Evolutionary conservation across 2,329 filamentous ascomycete genomes (phyloP).

Genomic region (Coleophoma eucalyptorum): DNA sequence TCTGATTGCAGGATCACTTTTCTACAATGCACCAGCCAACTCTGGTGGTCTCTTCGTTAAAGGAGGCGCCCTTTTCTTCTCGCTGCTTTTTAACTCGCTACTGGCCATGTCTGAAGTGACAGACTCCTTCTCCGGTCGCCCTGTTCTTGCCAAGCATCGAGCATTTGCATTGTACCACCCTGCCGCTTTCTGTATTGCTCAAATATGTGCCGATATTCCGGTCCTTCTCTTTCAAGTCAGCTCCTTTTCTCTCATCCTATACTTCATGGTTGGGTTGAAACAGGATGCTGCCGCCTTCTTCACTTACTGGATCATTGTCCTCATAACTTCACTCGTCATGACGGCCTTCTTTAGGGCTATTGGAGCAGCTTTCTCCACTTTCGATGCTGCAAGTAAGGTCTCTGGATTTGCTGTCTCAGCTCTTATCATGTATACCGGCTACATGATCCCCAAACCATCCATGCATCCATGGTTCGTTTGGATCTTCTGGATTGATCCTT

Average conservation of each 20-base stretch:
- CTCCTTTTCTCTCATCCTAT: constrained; percentile 52
- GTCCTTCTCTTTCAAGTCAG: constrained; percentile 55
- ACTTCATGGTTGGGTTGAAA: constrained; percentile 60
- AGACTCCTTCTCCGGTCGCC: constrained; percentile 55
- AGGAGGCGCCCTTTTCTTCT: constrained; percentile 60
- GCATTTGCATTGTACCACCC: constrained; percentile 55
- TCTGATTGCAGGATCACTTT: constrained; percentile 61
- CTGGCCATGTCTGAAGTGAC: constrained; percentile 65
- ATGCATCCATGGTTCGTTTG: constrained; percentile 63
- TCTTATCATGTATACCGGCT: constrained; percentile 59
- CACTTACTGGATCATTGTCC: constrained; percentile 54
- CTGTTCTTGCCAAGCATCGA: constrained; percentile 56
- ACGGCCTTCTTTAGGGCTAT: constrained; percentile 54
- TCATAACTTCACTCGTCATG: constrained; percentile 50
- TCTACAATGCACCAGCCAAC: constrained; percentile 58
- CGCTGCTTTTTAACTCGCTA: constrained; percentile 58
- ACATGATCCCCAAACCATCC: constrained; percentile 55
- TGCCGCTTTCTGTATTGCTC: constrained; percentile 53
- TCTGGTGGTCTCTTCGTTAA: constrained; percentile 61
- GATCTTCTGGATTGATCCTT: constrained; percentile 62
- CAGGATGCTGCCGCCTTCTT: constrained; percentile 52
- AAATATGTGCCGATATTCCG: constrained; percentile 50
- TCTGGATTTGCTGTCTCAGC: constrained; percentile 46
- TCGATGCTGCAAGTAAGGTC: constrained; percentile 56
- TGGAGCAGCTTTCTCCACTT: constrained; percentile 50